Evolutionary conservation across 768 basidiomycete species (phyloP).

Genomic region (Phanerodontia chrysosporium): DNA sequence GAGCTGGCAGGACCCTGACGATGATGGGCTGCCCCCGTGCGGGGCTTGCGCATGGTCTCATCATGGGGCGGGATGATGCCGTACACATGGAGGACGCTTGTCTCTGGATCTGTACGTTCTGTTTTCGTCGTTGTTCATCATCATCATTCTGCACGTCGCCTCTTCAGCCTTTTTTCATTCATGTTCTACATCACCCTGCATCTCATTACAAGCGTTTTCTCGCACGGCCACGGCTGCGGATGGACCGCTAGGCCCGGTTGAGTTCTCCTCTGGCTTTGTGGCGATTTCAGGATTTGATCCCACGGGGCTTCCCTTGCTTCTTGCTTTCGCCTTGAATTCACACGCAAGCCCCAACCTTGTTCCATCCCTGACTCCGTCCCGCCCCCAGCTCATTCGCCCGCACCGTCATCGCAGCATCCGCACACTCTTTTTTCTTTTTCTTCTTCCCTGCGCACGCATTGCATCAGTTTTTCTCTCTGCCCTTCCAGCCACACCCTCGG

Average conservation of each 20-base stretch:
- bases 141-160: background rate
- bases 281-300: background rate
- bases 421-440: background rate
- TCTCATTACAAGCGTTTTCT: background rate
- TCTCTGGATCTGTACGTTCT: background rate
- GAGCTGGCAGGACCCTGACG: background rate
- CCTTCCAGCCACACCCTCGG: background rate
- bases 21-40: background rate
- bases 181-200: background rate
- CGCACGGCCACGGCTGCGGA: background rate
- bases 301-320: background rate
- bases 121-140: background rate
- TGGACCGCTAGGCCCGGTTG: background rate
- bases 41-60: background rate
- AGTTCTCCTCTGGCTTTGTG: constrained; percentile 11
- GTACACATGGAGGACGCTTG: background rate
- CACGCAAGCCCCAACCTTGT: background rate
- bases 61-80: background rate
- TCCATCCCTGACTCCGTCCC: background rate
- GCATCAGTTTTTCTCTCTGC: background rate
- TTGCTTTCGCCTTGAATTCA: background rate
- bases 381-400: background rate
- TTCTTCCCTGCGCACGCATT: background rate
- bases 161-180: background rate
- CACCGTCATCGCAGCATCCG: background rate